Conservation (phyloP, 768 basidiomycete genomes). For the Roridomyces roridus region DNA sequence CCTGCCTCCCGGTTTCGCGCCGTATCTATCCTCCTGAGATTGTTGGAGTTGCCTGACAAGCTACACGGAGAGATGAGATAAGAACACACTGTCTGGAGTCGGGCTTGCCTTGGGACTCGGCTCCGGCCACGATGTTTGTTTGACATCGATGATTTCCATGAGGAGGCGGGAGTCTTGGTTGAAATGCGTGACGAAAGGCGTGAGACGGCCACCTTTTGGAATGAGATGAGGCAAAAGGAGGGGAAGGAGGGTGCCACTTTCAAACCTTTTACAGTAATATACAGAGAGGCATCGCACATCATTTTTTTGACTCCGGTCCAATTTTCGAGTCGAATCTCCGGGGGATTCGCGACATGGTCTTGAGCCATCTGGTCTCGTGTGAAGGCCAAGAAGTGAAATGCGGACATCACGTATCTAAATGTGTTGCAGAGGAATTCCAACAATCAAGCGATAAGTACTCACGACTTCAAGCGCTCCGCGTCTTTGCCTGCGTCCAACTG, state of each 20-base stretch:
- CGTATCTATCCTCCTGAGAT: constrained; percentile 24
- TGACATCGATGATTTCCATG: constrained; percentile 28
- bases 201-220: constrained; percentile 17
- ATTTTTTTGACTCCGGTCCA: constrained; percentile 27
- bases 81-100: neutral
- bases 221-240: too few relatives aligned
- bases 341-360: constrained; percentile 8
- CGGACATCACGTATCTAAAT: constrained; percentile 27
- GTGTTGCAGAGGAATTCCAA: too few relatives aligned
- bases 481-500: constrained; percentile 3
- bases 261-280: constrained; percentile 28
- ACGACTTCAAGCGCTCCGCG: constrained; percentile 14
- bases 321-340: too few relatives aligned
- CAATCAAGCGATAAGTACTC: too few relatives aligned
- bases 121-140: constrained; percentile 25
- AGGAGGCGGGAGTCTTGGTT: constrained; percentile 14
- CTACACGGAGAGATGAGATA: constrained; percentile 1
- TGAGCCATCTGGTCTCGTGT: constrained; percentile 22
- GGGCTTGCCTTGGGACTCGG: constrained; percentile 17
- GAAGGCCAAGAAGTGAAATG: constrained; percentile 25
- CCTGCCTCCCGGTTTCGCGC: constrained; percentile 18
- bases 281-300: constrained; percentile 24
- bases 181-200: constrained; percentile 16
- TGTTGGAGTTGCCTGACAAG: constrained; percentile 16
- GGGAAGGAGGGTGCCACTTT: too few relatives aligned